Percentiles rank a stretch among this genome's conserved stretches.
Evolutionary conservation across 306 rosid species (phyloP).

Genomic region (Sechiopsis laciniata): DNA sequence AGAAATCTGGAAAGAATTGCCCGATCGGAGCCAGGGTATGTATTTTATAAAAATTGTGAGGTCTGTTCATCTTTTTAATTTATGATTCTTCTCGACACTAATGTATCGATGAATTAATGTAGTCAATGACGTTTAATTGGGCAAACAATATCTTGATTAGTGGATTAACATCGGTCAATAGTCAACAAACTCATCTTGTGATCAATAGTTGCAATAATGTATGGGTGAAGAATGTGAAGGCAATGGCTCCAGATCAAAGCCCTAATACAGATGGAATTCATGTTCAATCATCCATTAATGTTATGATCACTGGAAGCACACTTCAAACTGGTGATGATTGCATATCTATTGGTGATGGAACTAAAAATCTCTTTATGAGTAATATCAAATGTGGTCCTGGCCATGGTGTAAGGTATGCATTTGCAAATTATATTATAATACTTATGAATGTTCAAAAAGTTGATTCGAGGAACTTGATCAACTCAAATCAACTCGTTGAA

Average conservation of each 20-base stretch:
- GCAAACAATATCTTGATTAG: constrained; percentile 45
- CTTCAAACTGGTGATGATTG: constrained; percentile 46
- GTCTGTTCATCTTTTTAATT: too few species aligned
- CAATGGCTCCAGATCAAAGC: constrained; percentile 41
- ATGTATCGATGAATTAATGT: constrained; percentile 19
- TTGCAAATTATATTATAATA: too few species aligned
- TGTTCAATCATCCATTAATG: constrained; percentile 39
- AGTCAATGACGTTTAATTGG: constrained; percentile 54
- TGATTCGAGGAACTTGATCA: too few species aligned
- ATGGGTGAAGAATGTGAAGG: constrained; percentile 29
- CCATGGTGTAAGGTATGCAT: constrained; percentile 53
- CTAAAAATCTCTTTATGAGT: constrained; percentile 40
- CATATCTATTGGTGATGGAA: constrained; percentile 57
- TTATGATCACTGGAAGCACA: constrained; percentile 42
- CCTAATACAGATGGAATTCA: constrained; percentile 77
- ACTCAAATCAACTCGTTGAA: too few species aligned
- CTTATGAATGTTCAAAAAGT: too few species aligned
- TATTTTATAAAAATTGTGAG: not conserved
- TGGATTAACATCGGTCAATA: constrained; percentile 56
- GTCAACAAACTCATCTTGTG: constrained; percentile 46
- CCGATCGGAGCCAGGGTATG: constrained; percentile 60
- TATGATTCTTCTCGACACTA: not conserved
- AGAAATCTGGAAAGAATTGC: constrained; percentile 39
- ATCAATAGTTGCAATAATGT: constrained; percentile 57
- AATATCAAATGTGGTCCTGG: constrained; percentile 66